Conservation (phyloP, 2,329 filamentous ascomycete species). For the Fusarium tjaetaba region DNA sequence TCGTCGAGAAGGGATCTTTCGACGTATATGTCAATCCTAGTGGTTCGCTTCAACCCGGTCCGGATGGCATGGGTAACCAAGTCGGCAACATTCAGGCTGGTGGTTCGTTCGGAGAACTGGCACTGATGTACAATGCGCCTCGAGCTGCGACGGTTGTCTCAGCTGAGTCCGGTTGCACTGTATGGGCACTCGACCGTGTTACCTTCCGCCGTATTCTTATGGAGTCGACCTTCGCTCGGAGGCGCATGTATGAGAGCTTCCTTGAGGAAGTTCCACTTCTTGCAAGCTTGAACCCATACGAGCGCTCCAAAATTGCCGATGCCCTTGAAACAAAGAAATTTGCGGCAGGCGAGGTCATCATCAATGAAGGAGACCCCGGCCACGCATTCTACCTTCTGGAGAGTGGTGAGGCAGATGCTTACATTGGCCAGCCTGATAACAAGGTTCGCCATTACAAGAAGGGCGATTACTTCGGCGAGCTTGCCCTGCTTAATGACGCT, state of each 20-base stretch:
- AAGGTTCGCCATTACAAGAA: conserved; percentile 85
- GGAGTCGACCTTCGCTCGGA: conserved; percentile 95
- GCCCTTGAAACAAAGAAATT: conserved; percentile 93
- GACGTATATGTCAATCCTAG: conserved; percentile 88
- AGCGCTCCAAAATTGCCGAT: conserved; percentile 97
- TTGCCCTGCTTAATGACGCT: conserved; percentile 92
- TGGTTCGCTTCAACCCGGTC: conserved; percentile 81
- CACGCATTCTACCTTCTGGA: conserved; percentile 93
- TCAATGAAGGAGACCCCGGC: conserved; percentile 89
- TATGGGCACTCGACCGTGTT: conserved; percentile 94
- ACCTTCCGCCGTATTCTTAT: conserved; percentile 98
- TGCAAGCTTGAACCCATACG: conserved; percentile 84
- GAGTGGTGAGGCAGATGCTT: conserved; percentile 85
- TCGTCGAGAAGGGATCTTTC: conserved; percentile 90
- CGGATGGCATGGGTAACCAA: conserved; percentile 82
- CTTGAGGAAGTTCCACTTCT: conserved; percentile 92
- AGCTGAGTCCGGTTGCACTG: conserved; percentile 77
- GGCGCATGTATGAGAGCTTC: conserved; percentile 97
- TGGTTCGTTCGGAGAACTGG: conserved; percentile 95
- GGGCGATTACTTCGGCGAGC: conserved; percentile 96
- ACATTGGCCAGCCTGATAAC: conserved; percentile 76
- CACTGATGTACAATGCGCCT: conserved; percentile 98
- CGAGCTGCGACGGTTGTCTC: conserved; percentile 94
- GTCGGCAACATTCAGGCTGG: conserved; percentile 86
- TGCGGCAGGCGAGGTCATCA: conserved; percentile 81